Conservation (phyloP, 345 rosid species). For the Capsella bursapastoris region DNA sequence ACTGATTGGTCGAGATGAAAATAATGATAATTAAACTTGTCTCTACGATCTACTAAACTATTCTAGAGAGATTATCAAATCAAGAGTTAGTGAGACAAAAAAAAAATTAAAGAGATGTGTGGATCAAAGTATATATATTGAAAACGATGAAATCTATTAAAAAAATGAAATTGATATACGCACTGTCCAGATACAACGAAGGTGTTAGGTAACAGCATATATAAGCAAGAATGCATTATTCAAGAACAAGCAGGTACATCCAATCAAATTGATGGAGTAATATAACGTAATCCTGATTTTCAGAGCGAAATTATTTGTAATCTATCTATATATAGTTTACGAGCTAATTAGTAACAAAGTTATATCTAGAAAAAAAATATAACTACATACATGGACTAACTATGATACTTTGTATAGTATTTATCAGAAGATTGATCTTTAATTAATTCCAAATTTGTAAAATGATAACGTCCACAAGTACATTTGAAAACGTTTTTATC, state of each 20-base stretch:
- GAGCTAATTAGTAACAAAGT: background rate
- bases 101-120: slow-evolving; percentile 29
- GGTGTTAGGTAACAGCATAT: slow-evolving; percentile 37
- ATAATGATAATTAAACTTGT: background rate
- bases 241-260: slow-evolving; percentile 29
- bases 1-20: background rate
- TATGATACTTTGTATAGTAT: background rate
- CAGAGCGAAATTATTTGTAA: slow-evolving; percentile 2
- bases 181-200: slow-evolving; percentile 39
- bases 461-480: background rate
- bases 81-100: slow-evolving; percentile 29
- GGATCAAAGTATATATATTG: slow-evolving; percentile 20
- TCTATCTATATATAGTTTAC: background rate
- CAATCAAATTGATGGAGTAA: slow-evolving; percentile 17
- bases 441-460: background rate
- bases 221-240: background rate
- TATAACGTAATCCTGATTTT: slow-evolving; percentile 29
- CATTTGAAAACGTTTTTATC: slow-evolving; percentile 4
- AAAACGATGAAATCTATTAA: slow-evolving; percentile 21
- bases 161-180: slow-evolving; percentile 1
- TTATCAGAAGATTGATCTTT: background rate
- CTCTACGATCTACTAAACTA: slow-evolving; percentile 16
- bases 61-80: slow-evolving; percentile 25
- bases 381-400: background rate
- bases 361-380: slow-evolving; percentile 11